Percentiles rank a stretch among this genome's conserved stretches.
phyloP scores from a whole-genome alignment of 208 protist genomes.

The Wallacemonas sp. region DNA sequence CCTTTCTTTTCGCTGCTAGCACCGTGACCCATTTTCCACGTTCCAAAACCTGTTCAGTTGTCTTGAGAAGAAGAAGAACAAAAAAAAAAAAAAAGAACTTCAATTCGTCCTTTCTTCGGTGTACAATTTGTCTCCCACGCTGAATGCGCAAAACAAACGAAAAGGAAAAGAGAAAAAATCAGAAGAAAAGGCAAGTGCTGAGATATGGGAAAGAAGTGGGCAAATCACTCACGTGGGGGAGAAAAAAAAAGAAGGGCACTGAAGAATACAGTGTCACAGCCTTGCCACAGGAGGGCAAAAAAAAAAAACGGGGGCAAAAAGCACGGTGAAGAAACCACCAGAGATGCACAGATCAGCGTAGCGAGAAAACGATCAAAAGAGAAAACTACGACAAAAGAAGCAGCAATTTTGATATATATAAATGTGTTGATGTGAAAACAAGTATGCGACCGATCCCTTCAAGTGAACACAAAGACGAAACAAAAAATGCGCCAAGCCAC shows the following conservation, averaged over 20 bases:
- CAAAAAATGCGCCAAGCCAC: background rate
- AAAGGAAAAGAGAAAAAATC: background rate
- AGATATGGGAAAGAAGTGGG: constrained; percentile 10
- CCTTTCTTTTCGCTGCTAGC: background rate
- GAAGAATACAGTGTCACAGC: background rate
- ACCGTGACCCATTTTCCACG: constrained; percentile 15
- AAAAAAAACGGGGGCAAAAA: background rate
- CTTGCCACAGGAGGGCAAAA: background rate
- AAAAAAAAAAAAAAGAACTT: background rate
- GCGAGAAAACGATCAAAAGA: too few species aligned
- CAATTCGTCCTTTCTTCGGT: too few species aligned
- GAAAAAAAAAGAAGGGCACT: constrained; percentile 1
- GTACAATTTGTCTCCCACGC: too few species aligned
- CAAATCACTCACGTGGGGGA: background rate
- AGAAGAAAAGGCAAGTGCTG: constrained; percentile 9
- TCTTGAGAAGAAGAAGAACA: background rate
- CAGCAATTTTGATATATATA: too few species aligned
- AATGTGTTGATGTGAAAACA: too few species aligned
- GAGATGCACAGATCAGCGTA: too few species aligned
- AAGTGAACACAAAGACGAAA: too few species aligned
- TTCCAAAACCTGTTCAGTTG: background rate
- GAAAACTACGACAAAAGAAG: too few species aligned
- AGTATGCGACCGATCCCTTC: too few species aligned
- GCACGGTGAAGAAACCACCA: background rate
- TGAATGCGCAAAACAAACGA: background rate